Base-by-base conservation (phyloP, 768 basidiomycete species). In the Paxillus involutus region DNA sequence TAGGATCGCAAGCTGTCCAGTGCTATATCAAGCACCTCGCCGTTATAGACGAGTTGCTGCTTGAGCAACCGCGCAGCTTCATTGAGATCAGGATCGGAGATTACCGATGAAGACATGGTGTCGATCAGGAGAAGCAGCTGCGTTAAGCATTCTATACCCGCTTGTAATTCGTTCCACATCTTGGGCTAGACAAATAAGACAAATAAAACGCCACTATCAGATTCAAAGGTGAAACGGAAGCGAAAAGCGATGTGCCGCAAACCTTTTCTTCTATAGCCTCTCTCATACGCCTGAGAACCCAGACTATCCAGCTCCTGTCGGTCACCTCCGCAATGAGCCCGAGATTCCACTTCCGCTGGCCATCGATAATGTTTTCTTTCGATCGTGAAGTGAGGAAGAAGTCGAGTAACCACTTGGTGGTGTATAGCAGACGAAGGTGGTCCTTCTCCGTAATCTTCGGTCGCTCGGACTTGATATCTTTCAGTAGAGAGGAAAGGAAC, bases 371-470 rank as follows among this genome's bases (percentile, higher is more conserved):
- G 12, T 71, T 73, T 49, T 77, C 77, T 35, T 71, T 71, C 24
- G 70, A 60, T 29, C 79, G 73, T 10, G 76, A 61, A 45, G 72
- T 65, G 11, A 95, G 79, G 72, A 98, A 95, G 75, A 91, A 96
- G 57, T 94, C 88, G 36, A 97, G 81, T 64, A 96, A 88, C 89
- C 96, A 98, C 53, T 91, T 89, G 5, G 88, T 82, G 40, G 97
- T 80, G 68, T 83, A 92, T 40, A 98, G 78, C 24, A 97, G 77
- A 7, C 97, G 86, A 51, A 95, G 81, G 64, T 95, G 88, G 68
- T 98, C 97, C 62, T 94, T 92, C 65, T 97, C 94, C n/a, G 88
- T 87, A 58, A 99, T 85, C 71, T 95, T 94, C 50, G 88, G 80
- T 43, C 94, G 80, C 71, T 98, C 92, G 55, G 91, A 90, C 54